Evolutionary conservation across 2,329 filamentous ascomycete genomes (phyloP), one percentile per base, ranked within the genome.

Genomic region (Botrytis byssoidea): DNA sequence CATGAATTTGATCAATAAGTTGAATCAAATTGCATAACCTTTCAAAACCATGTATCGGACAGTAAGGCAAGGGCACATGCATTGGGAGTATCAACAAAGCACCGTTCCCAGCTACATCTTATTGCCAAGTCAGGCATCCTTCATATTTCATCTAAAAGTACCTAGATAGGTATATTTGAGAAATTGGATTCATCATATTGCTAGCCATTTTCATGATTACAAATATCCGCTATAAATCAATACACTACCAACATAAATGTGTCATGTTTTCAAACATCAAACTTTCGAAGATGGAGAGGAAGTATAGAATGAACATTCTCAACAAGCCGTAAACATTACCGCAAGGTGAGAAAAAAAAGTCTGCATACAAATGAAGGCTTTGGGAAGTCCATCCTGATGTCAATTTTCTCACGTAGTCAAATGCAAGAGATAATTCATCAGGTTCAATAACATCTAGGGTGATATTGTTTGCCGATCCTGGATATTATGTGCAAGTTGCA

Each of bases 21-120:
- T 10, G 18, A 32, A 57, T 68, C 86, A 74, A 87, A 88, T 0
- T 87, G 87, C 29, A 90, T 67, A 32, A 40, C 9, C 16, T 8
- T 40, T 22, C 32, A 18, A 29, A 55, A 29, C 8, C 82, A 87
- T 85, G 12, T 85, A 78, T 87, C 85, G 0, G 83, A 2, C 83
- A 29, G 29, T 3, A 29, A 4, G n/a, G n/a, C 51, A 55, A 55
- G 7, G 1, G 4, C n/a, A 55, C 2, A 55, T 55, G 51, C 2
- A 18, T 55, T 55, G 51, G 14, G 51, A 55, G 51, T 16, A 55
- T 55, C n/a, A 9, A 22, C 22, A 46, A 22, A 46, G 18, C 0
- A 46, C 44, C 20, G 3, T 46, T 8, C 44, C 20, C 0, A 46
- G 22, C 2, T 20, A 46, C 44, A 46, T 46, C 44, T 46, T 22